Percentiles rank a stretch among this genome's conserved stretches.
phyloP scores from a whole-genome alignment of 768 basidiomycete genomes.

The Leccinum pellstonianum region DNA sequence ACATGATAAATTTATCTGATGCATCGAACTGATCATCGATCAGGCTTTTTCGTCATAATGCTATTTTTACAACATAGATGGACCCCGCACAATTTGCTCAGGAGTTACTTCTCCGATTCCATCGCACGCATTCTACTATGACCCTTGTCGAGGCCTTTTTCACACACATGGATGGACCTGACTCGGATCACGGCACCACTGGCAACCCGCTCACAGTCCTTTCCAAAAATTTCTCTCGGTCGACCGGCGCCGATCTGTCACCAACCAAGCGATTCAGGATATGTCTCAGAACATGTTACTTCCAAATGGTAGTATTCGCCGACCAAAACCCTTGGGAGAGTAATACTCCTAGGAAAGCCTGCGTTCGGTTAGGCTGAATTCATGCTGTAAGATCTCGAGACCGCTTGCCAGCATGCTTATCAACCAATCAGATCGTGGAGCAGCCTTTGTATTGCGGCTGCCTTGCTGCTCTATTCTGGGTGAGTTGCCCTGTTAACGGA shows the following conservation, averaged over 20 bases:
- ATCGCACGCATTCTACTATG: too few species aligned
- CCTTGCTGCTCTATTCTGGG: neutral
- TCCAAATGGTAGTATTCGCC: neutral
- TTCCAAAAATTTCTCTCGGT: neutral
- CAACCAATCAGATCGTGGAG: neutral
- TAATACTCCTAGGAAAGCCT: neutral
- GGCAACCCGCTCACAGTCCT: neutral
- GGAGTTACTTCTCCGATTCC: neutral
- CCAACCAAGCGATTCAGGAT: neutral
- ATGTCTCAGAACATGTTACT: neutral
- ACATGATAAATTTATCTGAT: too few species aligned
- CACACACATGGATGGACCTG: too few species aligned
- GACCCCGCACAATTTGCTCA: slow-evolving; percentile 2
- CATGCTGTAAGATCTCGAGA: neutral
- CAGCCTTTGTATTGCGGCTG: neutral
- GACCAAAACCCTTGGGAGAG: neutral
- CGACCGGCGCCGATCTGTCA: neutral
- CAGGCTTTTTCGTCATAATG: neutral
- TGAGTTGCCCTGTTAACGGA: neutral
- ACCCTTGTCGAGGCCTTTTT: too few species aligned
- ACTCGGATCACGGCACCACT: too few species aligned
- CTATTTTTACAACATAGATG: neutral
- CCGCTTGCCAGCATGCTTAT: neutral
- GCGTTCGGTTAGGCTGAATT: neutral
- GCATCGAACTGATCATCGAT: neutral